Conservation (phyloP, 179 eudicot genomes). For the Camellia oleifera region DNA sequence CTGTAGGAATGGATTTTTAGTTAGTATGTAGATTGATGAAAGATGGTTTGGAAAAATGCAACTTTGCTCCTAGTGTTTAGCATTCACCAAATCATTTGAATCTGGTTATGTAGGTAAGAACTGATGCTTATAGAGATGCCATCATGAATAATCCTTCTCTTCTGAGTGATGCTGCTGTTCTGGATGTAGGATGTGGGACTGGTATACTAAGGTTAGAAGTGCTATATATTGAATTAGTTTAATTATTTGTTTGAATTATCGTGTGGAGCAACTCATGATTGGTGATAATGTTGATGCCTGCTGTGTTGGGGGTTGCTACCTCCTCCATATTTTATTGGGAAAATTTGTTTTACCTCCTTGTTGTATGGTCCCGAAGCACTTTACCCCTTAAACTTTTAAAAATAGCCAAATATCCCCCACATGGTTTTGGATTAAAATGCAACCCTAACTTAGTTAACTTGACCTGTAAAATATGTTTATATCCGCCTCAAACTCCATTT, state of each 20-base stretch:
- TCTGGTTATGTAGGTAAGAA: conserved; percentile 59
- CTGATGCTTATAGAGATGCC: conserved; percentile 84
- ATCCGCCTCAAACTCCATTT: too few species aligned
- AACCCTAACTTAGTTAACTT: too few species aligned
- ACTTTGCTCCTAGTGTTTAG: neutral
- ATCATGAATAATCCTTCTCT: conserved; percentile 79
- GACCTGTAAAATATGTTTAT: too few species aligned
- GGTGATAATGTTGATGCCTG: neutral
- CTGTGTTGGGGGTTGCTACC: neutral
- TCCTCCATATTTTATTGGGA: neutral
- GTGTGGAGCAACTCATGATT: conserved; percentile 7
- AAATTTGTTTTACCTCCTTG: too few species aligned
- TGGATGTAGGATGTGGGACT: conserved; percentile 98
- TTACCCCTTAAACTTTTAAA: too few species aligned
- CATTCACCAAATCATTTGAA: neutral
- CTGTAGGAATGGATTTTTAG: neutral
- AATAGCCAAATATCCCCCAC: too few species aligned
- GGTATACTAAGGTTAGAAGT: conserved; percentile 77
- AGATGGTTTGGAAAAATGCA: conserved; percentile 8
- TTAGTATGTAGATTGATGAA: neutral
- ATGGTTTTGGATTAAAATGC: too few species aligned
- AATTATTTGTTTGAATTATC: neutral
- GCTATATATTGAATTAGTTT: neutral
- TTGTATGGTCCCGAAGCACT: too few species aligned
- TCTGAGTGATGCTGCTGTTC: conserved; percentile 60